phyloP scores from a whole-genome alignment of 2,329 filamentous ascomycete species.

The Aureobasidium sp. region DNA sequence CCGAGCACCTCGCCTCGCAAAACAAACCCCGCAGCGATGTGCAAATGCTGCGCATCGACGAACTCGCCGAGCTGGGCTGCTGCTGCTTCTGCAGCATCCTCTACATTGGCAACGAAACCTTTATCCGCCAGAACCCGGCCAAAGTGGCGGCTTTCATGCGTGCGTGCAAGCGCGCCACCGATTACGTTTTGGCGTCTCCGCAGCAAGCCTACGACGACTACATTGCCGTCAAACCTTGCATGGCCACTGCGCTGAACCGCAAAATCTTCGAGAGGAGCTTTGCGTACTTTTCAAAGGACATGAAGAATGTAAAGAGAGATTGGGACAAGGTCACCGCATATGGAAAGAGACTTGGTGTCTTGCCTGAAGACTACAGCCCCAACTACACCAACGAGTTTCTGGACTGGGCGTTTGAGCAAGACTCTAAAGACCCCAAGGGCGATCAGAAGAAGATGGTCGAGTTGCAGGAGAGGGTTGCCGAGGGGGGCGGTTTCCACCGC shows the following conservation, averaged over 20 bases:
- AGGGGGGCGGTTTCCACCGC: slow-evolving; percentile 50
- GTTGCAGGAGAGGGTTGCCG: slow-evolving; percentile 58
- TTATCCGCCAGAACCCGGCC: slow-evolving; percentile 56
- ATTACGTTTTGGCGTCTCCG: slow-evolving; percentile 57
- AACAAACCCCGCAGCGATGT: slow-evolving; percentile 57
- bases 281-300: slow-evolving; percentile 64
- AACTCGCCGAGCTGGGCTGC: slow-evolving; percentile 69
- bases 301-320: slow-evolving; percentile 66
- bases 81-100: slow-evolving; percentile 79
- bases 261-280: slow-evolving; percentile 75
- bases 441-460: slow-evolving; percentile 68
- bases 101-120: slow-evolving; percentile 69
- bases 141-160: slow-evolving; percentile 60
- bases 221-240: slow-evolving; percentile 61
- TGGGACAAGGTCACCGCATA: slow-evolving; percentile 72
- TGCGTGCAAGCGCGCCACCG: slow-evolving; percentile 65
- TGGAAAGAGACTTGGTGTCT: slow-evolving; percentile 61
- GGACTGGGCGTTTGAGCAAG: slow-evolving; percentile 54
- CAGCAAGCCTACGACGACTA: slow-evolving; percentile 59
- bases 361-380: slow-evolving; percentile 53
- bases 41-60: slow-evolving; percentile 72
- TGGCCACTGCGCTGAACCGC: slow-evolving; percentile 59
- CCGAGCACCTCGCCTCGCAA: slow-evolving; percentile 61
- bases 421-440: slow-evolving; percentile 57
- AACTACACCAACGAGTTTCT: slow-evolving; percentile 71